phyloP scores from a whole-genome alignment of 1,139 yeast genomes.

The Scheffersomyces parashehatae region DNA sequence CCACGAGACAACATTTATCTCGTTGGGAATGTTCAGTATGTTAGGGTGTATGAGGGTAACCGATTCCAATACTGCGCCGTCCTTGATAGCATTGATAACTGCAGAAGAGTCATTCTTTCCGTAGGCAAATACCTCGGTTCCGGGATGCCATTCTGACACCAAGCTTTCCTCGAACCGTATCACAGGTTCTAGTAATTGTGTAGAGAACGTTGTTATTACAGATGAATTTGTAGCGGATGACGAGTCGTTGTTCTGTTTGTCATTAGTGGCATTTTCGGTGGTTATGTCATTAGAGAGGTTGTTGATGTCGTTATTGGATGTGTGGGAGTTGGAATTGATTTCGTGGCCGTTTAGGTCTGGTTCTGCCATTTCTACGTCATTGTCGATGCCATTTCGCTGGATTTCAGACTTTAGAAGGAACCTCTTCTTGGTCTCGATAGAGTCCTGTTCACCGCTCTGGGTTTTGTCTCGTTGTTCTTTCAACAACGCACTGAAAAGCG shows the following conservation, averaged over 20 bases:
- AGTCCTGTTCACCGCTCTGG: background rate
- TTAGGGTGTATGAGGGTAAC: slow-evolving; percentile 38
- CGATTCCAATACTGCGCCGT: slow-evolving; percentile 32
- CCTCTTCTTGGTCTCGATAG: slow-evolving; percentile 4
- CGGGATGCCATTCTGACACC: slow-evolving; percentile 43
- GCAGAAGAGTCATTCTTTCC: slow-evolving; percentile 38
- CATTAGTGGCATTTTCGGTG: slow-evolving; percentile 1
- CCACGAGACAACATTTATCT: slow-evolving; percentile 56
- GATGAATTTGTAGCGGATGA: background rate
- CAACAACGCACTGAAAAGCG: slow-evolving; percentile 34
- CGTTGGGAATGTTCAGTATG: slow-evolving; percentile 25
- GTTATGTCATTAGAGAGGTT: background rate
- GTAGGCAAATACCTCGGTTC: slow-evolving; percentile 37
- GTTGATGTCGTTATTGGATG: too few species aligned
- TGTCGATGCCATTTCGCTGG: slow-evolving; percentile 8
- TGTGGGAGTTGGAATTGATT: too few species aligned
- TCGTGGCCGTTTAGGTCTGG: slow-evolving; percentile 1
- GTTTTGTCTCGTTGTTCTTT: slow-evolving; percentile 9
- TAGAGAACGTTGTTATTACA: slow-evolving; percentile 13
- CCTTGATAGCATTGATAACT: slow-evolving; percentile 34
- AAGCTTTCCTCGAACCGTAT: slow-evolving; percentile 30
- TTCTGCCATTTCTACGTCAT: slow-evolving; percentile 18
- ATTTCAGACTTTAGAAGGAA: slow-evolving; percentile 20
- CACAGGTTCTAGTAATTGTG: slow-evolving; percentile 22
- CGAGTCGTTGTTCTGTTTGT: slow-evolving; percentile 2